phyloP scores from a whole-genome alignment of 345 rosid species.

The Eucalyptus pauciflora region DNA sequence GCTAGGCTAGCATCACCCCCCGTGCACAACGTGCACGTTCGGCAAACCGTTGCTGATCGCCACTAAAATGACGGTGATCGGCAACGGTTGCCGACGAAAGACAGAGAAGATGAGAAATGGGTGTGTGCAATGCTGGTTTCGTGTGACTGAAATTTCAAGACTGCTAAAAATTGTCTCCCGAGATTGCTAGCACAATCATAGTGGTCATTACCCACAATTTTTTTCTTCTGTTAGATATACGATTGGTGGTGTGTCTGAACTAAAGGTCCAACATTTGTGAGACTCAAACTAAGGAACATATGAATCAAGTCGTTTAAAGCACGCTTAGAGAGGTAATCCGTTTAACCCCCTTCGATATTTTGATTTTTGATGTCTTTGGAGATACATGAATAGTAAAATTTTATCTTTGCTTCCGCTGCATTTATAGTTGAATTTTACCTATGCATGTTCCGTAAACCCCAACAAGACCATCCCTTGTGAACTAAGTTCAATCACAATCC shows the following conservation, averaged over 20 bases:
- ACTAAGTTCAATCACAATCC: background rate
- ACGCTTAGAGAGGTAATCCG: fast-evolving
- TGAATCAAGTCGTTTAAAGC: background rate
- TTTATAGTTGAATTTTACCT: too few relatives aligned
- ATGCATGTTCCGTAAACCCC: background rate
- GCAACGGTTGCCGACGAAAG: too few relatives aligned
- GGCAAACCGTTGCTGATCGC: too few relatives aligned
- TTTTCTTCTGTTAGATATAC: fast-evolving
- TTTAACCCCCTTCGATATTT: too few relatives aligned
- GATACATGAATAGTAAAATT: background rate
- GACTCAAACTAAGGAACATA: too few relatives aligned
- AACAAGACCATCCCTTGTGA: background rate
- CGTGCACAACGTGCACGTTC: too few relatives aligned
- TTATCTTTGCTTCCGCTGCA: background rate
- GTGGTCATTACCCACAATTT: background rate
- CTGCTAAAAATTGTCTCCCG: too few relatives aligned
- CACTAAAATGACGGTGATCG: too few relatives aligned
- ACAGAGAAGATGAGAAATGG: background rate
- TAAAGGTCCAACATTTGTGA: fast-evolving
- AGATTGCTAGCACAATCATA: background rate
- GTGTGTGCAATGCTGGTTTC: background rate
- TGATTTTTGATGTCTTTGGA: fast-evolving
- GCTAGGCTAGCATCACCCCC: too few relatives aligned
- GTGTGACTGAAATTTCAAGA: background rate
- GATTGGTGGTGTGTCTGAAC: fast-evolving